Base-by-base conservation (phyloP, 139 green algal genomes). In the Axilococcus clingmanii region DNA sequence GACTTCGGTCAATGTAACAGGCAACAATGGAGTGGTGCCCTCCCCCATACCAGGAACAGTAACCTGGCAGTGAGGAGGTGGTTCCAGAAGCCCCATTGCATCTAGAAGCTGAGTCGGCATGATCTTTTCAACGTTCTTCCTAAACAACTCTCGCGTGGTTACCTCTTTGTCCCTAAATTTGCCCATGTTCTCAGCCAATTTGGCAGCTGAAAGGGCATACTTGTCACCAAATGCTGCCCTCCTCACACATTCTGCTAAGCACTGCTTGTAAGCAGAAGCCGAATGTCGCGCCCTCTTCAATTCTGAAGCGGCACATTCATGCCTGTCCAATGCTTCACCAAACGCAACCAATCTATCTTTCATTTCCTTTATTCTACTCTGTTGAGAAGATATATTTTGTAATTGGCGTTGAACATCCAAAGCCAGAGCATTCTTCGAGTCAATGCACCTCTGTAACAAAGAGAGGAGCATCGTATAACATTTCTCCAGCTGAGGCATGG, bases 331-430 rank as follows among this genome's bases (percentile, higher is more conserved):
- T 12, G 59, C 63, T 31, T 49, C 58, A 31, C 23, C 14, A 38
- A 24, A 38, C 3, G 15, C 17, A 8, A 5, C 53, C 25, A 38
- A 27, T 3, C 14, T 22, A 20, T 61, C 53, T 23, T 73, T 75
- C 66, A 94, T 77, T 52, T 92, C 82, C 14, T 78, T 59, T 63
- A 96, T 95, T 37, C 74, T 75, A 53, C 54, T 80, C 75, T 96
- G 88, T 61, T 87, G 69, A 29, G 32, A 47, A n/a, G 67, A 65
- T 31, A 94, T 83, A 40, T 37, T 48, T 61, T 74, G 78, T 69
- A 96, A 76, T 74, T 91, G 79, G 19, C 7, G 17, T 53, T 88
- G 42, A 38, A 91, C 88, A 43, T 88, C 81, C 22, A 35, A 35
- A 3, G 61, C 79, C 75, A 95, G 88, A 28, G 55, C 56, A 14